Base-by-base conservation (phyloP, 2,329 filamentous ascomycete genomes). In the Exserohilum turcica region DNA sequence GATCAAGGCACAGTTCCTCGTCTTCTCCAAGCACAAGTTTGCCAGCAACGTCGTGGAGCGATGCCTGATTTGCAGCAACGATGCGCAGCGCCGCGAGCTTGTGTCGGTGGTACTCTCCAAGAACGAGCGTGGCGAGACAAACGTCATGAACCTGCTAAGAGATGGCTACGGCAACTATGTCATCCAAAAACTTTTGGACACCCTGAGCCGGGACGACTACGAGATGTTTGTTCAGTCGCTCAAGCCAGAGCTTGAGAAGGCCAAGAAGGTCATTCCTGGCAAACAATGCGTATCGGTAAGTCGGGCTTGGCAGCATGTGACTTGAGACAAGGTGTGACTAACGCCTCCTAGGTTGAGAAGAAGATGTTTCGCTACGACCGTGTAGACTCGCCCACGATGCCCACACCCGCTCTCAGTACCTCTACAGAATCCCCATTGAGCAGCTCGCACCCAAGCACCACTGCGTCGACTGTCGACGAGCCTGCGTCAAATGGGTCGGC, bases 31-130 rank as follows among this genome's bases (percentile, higher is more conserved):
- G 79, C 91, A 97, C 78, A 99, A 99, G 73, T 95, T 91, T 68
- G 93, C 94, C 0, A 97, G 92, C 68, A 97, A 99, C 65, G 93
- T 99, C 2, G 93, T 99, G 0, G 94, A 99, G 76, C 93, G 91
- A 75, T 96, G 92, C 70, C 88, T 97, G 55, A 80, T 88, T 49
- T 84, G 82, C 61, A 91, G 90, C 16, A 85, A 85, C 0, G 78
- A 83, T 16, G 80, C 86, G 44, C 89, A 96, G 70, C 86, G 89
- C 45, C 82, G 80, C 29, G 80, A 82, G 28, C 91, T 97, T 53
- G 83, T 90, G 47, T 56, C 66, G 3, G 68, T 66, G 6, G 59
- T 73, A 27, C 63, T 67, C 12, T 80, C 80, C 1, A 71, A 80
- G 13, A 84, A 84, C 47, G 81, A 83, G 6, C 84, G 89, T 37